Conservation (phyloP, 768 basidiomycete species). For the Botryobasidium botryosum region DNA sequence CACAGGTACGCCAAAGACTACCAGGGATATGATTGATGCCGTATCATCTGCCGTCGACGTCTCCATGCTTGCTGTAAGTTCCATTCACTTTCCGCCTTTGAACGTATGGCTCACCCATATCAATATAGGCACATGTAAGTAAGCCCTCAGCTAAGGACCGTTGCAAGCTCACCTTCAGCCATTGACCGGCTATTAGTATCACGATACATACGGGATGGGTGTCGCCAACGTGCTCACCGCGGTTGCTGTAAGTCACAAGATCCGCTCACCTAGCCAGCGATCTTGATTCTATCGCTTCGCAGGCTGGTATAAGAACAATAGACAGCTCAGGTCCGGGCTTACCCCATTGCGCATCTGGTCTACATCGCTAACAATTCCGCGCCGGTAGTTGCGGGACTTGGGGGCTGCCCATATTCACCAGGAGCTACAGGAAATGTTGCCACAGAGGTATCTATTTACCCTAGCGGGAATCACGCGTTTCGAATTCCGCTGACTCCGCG, state of each 20-base stretch:
- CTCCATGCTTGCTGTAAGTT: constrained; percentile 48
- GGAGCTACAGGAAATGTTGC: constrained; percentile 92
- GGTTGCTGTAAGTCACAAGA: constrained; percentile 20
- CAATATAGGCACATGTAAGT: constrained; percentile 42
- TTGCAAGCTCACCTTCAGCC: background rate
- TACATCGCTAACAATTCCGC: background rate
- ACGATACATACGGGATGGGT: constrained; percentile 79
- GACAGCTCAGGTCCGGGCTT: constrained; percentile 24
- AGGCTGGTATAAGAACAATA: constrained; percentile 61
- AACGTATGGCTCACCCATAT: background rate
- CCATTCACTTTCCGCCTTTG: background rate
- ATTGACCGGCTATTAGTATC: constrained; percentile 36
- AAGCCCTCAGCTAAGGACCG: background rate
- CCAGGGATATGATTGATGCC: constrained; percentile 51
- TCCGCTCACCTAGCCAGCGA: constrained; percentile 11
- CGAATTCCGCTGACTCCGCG: background rate
- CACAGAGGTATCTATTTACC: constrained; percentile 36
- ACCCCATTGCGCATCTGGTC: background rate
- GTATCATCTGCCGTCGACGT: constrained; percentile 46
- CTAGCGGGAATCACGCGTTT: background rate
- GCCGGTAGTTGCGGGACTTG: constrained; percentile 72
- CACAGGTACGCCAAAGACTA: constrained; percentile 54
- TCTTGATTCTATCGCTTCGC: constrained; percentile 14
- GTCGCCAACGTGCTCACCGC: constrained; percentile 61
- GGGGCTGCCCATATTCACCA: constrained; percentile 92